Base-by-base conservation (phyloP, 2,329 filamentous ascomycete species). In the Fusarium equiseti region DNA sequence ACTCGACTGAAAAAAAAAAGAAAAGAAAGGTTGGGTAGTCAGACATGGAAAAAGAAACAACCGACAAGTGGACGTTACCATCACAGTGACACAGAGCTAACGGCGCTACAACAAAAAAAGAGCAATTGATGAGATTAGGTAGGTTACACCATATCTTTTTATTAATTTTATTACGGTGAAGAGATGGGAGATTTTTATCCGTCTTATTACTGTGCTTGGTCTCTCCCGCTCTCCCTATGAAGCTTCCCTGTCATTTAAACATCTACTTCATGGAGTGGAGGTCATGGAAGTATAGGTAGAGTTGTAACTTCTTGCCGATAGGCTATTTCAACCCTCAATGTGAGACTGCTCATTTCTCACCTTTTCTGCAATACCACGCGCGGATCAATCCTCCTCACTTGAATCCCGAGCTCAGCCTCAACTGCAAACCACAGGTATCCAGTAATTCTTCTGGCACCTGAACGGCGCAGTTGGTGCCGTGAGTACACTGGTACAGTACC, bases 321-420 rank as follows among this genome's bases (percentile, higher is more conserved):
- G 42, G 22, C 16, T 16, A 11, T 16, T 20, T 24, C 46, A 27
- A 45, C 27, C 40, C 32, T 50, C 44, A 52, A 29, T 31, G 35
- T 20, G 20, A 20, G 20, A 20, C 53, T 38, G 48, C 55, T 70
- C 66, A 63, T 29, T 46, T 55, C 53, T 70, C 56, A 66, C 45
- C 59, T 70, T 70, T 59, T 16, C 66, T 70, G 66, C 58, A 66
- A 49, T 51, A 52, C 49, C 51, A 58, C 55, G 43, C 61, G 61
- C 40, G 59, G 61, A 58, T 70, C 61, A 63, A 70, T 66, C 63
- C 56, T 57, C 32, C 20, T 62, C 15, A 18, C 26, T 57, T 26
- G 42, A 57, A 51, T 61, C 61, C 61, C 56, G 32, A 44, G 42
- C 43, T 43, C 43, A 49, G 52, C 61, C 55, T 52, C 56, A 58